These are phyloP conservation scores for Aspergillus fumigatiaffinis DNA, from an alignment of 2,329 filamentous ascomycete species.

Conservation along the genomic window DNA sequence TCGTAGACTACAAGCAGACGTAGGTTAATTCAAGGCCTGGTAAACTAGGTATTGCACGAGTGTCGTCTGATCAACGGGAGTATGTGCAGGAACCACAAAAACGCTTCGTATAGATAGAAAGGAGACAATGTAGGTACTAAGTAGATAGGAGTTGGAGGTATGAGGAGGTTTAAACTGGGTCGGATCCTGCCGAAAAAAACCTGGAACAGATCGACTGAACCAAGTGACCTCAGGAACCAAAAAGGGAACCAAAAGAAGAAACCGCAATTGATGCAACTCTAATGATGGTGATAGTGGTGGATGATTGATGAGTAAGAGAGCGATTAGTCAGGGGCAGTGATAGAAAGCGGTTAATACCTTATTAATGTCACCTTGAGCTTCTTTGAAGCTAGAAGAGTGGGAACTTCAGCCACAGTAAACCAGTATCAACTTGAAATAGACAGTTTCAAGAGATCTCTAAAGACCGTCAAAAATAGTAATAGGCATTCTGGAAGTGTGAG, in stretches of 20 bases:
- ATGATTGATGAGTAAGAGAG: too few relatives aligned
- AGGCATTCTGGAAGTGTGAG: background rate
- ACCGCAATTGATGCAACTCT: conserved; percentile 1
- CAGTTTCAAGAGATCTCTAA: background rate
- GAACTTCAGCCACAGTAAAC: too few relatives aligned
- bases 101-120: background rate
- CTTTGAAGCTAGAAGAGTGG: too few relatives aligned
- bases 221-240: background rate
- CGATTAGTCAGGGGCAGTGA: too few relatives aligned
- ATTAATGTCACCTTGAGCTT: too few relatives aligned
- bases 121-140: background rate
- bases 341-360: too few relatives aligned
- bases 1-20: background rate
- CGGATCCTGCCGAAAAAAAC: conserved; percentile 7
- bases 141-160: background rate
- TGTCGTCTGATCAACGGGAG: background rate
- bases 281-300: background rate
- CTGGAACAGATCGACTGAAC: background rate
- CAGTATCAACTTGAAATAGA: background rate
- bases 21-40: background rate
- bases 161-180: background rate
- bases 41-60: background rate
- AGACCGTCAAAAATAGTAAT: background rate
- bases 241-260: background rate
- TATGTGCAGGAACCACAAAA: background rate